Conservation (phyloP, 2,329 filamentous ascomycete genomes). For the Colletotrichum kahawae region DNA sequence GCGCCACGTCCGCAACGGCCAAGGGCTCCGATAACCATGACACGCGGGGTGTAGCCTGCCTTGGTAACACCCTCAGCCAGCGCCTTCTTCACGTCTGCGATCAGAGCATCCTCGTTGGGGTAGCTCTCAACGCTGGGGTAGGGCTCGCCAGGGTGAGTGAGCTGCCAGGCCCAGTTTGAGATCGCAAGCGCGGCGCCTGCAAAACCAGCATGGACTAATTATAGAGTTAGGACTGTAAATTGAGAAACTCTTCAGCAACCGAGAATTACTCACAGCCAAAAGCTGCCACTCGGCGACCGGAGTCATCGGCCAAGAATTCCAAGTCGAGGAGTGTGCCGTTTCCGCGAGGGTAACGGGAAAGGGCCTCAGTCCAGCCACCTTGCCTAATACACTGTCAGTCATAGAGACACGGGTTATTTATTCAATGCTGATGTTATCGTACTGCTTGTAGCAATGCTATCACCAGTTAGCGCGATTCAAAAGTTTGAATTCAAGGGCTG, state of each 20-base stretch:
- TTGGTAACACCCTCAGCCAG: constrained; percentile 71
- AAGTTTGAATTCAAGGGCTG: not conserved
- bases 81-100: constrained; percentile 75
- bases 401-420: not conserved
- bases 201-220: constrained; percentile 68
- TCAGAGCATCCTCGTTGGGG: constrained; percentile 75
- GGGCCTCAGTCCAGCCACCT: constrained; percentile 77
- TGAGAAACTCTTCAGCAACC: not conserved
- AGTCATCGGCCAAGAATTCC: constrained; percentile 80
- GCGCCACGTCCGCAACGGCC: constrained; percentile 86
- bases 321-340: constrained; percentile 82
- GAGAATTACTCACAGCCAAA: constrained; percentile 55
- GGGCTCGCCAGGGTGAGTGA: constrained; percentile 70
- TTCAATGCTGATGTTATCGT: not conserved
- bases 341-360: constrained; percentile 79
- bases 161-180: constrained; percentile 84
- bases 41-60: constrained; percentile 70
- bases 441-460: constrained; percentile 69
- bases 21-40: constrained; percentile 85
- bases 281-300: constrained; percentile 71
- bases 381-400: constrained; percentile 45
- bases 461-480: not conserved
- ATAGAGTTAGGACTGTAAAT: not conserved
- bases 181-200: constrained; percentile 76
- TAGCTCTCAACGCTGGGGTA: constrained; percentile 72